Evolutionary conservation across 495 filamentous ascomycete species (phyloP).

Genomic region (Xylaria castorea): DNA sequence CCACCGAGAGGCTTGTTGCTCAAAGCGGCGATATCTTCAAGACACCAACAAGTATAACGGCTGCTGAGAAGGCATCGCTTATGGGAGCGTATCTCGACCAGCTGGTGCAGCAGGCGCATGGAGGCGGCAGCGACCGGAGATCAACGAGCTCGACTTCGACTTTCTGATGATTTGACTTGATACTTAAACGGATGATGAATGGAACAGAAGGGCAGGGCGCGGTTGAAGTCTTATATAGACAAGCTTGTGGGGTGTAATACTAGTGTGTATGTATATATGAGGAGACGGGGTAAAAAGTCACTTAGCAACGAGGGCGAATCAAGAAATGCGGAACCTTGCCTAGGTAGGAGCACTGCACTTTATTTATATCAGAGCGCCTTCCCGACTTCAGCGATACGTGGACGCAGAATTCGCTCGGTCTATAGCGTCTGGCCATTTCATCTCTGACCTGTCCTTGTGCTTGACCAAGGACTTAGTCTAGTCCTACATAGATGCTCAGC

Average conservation of each 20-base stretch:
- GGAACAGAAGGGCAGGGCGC: background rate
- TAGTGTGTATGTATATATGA: background rate
- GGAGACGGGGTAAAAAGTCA: background rate
- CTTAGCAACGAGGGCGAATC: background rate
- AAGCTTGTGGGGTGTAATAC: background rate
- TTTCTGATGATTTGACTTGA: background rate
- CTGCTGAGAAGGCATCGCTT: background rate
- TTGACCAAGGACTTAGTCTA: background rate
- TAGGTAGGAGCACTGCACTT: background rate
- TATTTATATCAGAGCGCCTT: background rate
- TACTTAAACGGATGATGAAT: background rate
- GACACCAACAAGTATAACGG: background rate
- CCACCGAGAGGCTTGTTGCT: slow-evolving; percentile 35
- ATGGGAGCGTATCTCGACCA: slow-evolving; percentile 10
- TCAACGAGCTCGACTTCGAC: background rate
- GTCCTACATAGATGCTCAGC: background rate
- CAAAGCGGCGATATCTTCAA: background rate
- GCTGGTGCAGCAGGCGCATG: background rate
- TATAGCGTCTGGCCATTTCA: background rate
- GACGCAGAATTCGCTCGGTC: background rate
- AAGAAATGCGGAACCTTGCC: background rate
- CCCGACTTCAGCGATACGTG: background rate
- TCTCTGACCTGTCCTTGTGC: background rate
- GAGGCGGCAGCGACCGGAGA: background rate
- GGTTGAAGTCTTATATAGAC: background rate